Conservation (phyloP, 1,139 yeast species). For the Nakaseomyces nivariensis region DNA sequence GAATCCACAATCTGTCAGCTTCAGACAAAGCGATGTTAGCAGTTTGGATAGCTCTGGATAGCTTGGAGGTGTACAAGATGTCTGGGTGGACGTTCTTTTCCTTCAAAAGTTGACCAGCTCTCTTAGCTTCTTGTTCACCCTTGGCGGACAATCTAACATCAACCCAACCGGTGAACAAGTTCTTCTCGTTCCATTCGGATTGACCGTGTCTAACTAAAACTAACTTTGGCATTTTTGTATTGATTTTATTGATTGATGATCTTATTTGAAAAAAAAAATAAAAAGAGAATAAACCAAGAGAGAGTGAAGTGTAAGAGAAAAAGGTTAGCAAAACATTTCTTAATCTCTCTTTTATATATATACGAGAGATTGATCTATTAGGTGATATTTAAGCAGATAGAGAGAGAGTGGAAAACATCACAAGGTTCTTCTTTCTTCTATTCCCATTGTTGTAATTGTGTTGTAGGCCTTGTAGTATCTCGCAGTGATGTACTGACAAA, state of each 20-base stretch:
- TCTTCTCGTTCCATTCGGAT: constrained; percentile 97
- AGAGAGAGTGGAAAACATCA: no score
- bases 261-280: no score
- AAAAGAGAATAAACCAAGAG: no score
- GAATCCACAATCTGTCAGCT: constrained; percentile 86
- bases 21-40: constrained; percentile 88
- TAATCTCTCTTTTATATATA: no score
- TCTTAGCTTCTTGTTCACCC: constrained; percentile 84
- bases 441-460: no score
- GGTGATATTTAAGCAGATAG: no score
- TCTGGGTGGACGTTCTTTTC: constrained; percentile 83
- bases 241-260: constrained; percentile 5
- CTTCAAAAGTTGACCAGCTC: constrained; percentile 88
- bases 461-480: no score
- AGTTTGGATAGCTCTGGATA: constrained; percentile 95
- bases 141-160: constrained; percentile 78
- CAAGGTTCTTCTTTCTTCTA: no score
- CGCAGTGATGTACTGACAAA: no score
- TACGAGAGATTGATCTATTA: no score
- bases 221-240: constrained; percentile 47
- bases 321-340: no score
- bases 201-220: constrained; percentile 95
- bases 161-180: constrained; percentile 99
- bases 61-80: constrained; percentile 80
- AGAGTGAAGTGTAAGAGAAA: no score